These are phyloP conservation scores for Tetraselmis striata DNA, from an alignment of 139 green algal genomes.

Conservation along the genomic window DNA sequence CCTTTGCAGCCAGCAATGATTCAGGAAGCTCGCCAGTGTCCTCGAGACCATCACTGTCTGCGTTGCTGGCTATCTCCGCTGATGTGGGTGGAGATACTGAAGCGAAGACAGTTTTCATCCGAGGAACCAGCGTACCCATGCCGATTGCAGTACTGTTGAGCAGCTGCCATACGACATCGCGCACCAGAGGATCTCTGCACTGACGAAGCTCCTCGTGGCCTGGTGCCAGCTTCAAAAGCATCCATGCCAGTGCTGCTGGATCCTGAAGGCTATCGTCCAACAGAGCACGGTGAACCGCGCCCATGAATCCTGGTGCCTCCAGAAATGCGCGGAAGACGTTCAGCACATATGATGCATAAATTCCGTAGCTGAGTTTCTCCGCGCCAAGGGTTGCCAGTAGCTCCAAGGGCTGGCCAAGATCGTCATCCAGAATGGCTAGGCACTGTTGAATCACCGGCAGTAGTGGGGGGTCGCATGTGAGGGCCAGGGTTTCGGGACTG, in stretches of 20 bases:
- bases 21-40: neutral
- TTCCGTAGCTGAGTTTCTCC: neutral
- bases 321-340: neutral
- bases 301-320: neutral
- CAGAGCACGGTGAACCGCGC: neutral
- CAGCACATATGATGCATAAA: neutral
- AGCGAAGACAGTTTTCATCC: neutral
- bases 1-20: neutral
- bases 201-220: neutral
- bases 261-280: neutral
- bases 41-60: neutral
- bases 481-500: neutral
- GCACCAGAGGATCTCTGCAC: neutral
- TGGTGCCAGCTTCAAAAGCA: neutral
- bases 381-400: neutral
- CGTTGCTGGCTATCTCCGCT: neutral
- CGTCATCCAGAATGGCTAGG: neutral
- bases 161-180: neutral
- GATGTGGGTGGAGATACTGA: neutral
- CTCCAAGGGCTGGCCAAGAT: neutral
- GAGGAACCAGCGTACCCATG: neutral
- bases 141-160: neutral
- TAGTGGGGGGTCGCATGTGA: neutral
- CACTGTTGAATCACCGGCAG: neutral
- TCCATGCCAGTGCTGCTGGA: neutral